Base-by-base conservation (phyloP, 1,284 basidiomycete genomes). In the Psilocybe mexicana region DNA sequence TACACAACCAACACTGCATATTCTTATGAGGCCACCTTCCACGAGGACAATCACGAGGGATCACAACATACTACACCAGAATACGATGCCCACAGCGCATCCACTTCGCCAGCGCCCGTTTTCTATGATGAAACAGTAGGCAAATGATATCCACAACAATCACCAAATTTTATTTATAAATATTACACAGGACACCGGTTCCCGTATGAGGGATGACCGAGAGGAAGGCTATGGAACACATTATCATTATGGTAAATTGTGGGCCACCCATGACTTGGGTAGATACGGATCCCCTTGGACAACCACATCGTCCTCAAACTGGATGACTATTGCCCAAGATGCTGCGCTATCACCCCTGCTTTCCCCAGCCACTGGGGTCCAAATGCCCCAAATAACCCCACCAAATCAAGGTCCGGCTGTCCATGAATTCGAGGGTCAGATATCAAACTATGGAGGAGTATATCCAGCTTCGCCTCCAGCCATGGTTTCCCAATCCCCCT, bases 181-280 rank as follows among this genome's bases (percentile, higher is more conserved):
- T 40, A 48, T 18, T 7, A 30, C 30, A 18, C 12, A 14, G 30
- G 30, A 30, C 30, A 10, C 14, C 23, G 8, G 7, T 35, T 33
- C n/a, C 46, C 14, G 14, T 12, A 48, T 23, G 30, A 8, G 30
- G 28, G 30, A 23, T 30, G 30, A 48, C 28, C 5, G 14, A 25
- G 38, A 30, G 24, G 49, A 30, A 10, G 14, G n/a, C 24, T 35
- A 51, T 44, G 55, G 55, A 14, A 5, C n/a, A 10, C n/a, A 24
- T 23, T 56, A 51, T 38, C 43, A 56, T 51, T 56, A 51, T 23
- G 55, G 55, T 38, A 56, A 44, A 35, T 23, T 43, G 23, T 56
- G 55, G 55, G 43, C 51, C n/a, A 56, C 43, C 33, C 18, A 23
- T 23, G 46, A 8, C 10, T 6, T n/a, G n/a, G 38, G 38, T 40